Evolutionary conservation across 306 rosid genomes (phyloP), one percentile per base, ranked within the genome.

Genomic region (Pyrus pyrifolia): DNA sequence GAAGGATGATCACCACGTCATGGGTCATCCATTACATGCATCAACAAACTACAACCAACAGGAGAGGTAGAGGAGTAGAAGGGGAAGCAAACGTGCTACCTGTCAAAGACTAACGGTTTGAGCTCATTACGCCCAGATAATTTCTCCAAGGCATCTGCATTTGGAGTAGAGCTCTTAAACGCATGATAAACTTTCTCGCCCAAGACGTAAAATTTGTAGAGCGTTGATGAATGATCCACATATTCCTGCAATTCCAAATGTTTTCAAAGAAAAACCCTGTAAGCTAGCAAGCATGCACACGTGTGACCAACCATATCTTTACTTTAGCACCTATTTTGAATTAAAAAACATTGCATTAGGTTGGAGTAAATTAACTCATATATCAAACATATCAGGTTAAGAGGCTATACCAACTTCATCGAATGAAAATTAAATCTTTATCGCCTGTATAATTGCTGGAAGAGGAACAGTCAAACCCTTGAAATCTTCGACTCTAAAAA

Each of bases 211-310:
- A 91, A 90, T 74, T 95, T 90, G 86, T 90, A 92, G 85, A 92
- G 79, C 15, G 86, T 92, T 9, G 97, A 92, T 40, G 97, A 95
- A 83, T 95, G 98, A 72, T 90, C 92, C 85, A 95, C 96, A 17
- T 95, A 95, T 86, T 92, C 98, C 89, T 92, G 88, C 79, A 87
- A 25, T 73, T 72, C 62, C 75, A 76, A 21, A 25, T 8, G 38
- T 21, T 27, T 45, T 13, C 46, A 31, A 27, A 58, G 22, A 33
- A 57, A 46, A 63, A 68, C 25, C 46, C 57, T 63, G 73, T 46
- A 35, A 46, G 19, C 53, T 44, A 52, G 60, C 70, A 79, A 15
- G 53, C 61, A 59, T 31, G 49, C 12, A 40, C 15, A 62, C 5
- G 1, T 57, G 58, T 71, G 45, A 72, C 67, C 59, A 19, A 74